phyloP scores from a whole-genome alignment of 768 basidiomycete species.

The Podaxis pistillaris region DNA sequence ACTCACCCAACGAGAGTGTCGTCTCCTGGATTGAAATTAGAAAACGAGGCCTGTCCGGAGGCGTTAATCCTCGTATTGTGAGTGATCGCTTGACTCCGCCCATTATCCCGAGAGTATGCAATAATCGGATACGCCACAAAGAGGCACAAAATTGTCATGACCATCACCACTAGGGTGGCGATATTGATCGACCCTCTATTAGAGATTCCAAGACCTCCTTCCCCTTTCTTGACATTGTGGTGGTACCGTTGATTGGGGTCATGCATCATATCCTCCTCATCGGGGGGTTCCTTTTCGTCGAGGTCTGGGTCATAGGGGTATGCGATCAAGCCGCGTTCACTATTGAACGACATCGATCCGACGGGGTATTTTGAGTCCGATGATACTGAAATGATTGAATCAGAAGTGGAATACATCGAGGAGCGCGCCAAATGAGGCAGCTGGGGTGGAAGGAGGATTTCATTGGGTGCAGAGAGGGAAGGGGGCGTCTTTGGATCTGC shows the following conservation, averaged over 20 bases:
- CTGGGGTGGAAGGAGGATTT: neutral
- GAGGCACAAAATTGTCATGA: constrained; percentile 55
- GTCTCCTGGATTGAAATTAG: neutral
- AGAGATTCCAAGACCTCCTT: neutral
- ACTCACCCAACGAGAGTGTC: neutral
- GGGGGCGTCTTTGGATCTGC: constrained; percentile 19
- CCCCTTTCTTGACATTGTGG: neutral
- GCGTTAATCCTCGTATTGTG: constrained; percentile 61
- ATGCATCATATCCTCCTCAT: constrained; percentile 64
- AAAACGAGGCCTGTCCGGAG: constrained; percentile 55
- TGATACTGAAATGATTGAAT: constrained; percentile 26
- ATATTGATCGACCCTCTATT: constrained; percentile 50
- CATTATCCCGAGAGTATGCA: constrained; percentile 36
- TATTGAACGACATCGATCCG: neutral
- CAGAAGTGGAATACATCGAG: constrained; percentile 27
- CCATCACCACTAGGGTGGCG: constrained; percentile 57
- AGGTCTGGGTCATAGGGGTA: constrained; percentile 61
- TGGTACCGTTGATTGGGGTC: constrained; percentile 31
- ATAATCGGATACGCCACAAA: constrained; percentile 81
- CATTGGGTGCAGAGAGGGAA: neutral
- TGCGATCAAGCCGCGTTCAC: constrained; percentile 44
- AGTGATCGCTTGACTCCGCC: constrained; percentile 41
- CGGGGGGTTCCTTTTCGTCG: constrained; percentile 36
- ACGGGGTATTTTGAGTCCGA: constrained; percentile 32
- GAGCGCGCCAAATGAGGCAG: constrained; percentile 15